These are phyloP conservation scores for Exutisphaerella laricina DNA, from an alignment of 2,329 filamentous ascomycete species.

Conservation along the genomic window DNA sequence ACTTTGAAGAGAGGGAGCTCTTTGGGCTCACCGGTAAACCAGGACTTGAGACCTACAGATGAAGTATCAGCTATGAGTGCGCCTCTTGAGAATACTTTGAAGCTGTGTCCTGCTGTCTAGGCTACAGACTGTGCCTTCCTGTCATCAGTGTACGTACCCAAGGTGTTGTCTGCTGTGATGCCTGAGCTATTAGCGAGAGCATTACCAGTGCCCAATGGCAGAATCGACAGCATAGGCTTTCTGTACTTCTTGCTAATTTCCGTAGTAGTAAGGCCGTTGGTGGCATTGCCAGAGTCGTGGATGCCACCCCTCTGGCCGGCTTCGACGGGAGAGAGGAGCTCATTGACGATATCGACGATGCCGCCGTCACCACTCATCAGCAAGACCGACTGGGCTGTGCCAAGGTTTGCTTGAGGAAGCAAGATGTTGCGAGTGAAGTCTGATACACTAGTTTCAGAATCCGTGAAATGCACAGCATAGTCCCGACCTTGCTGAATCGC, in stretches of 20 bases:
- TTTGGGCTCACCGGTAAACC: constrained; percentile 33
- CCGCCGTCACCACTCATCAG: constrained; percentile 87
- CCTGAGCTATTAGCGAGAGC: constrained; percentile 45
- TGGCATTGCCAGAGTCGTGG: constrained; percentile 74
- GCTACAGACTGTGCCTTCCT: too few species aligned
- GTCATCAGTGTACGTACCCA: too few species aligned
- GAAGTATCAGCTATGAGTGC: too few species aligned
- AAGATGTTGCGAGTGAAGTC: constrained; percentile 54
- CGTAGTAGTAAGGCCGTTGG: constrained; percentile 57
- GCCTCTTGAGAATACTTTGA: too few species aligned
- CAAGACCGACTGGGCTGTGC: constrained; percentile 57
- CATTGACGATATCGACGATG: constrained; percentile 74
- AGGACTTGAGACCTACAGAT: constrained; percentile 38
- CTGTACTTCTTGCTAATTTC: constrained; percentile 43
- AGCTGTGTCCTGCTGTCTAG: too few species aligned
- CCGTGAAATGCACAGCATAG: constrained; percentile 55
- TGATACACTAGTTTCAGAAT: constrained; percentile 57
- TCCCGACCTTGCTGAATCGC: constrained; percentile 32
- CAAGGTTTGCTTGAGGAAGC: constrained; percentile 45
- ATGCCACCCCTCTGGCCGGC: constrained; percentile 84
- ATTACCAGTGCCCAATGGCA: constrained; percentile 44
- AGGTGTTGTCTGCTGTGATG: constrained; percentile 35
- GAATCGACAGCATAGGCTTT: constrained; percentile 53
- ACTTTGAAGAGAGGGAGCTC: constrained; percentile 41
- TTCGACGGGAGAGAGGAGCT: constrained; percentile 46